Conservation (phyloP, 2,329 filamentous ascomycete species). For the Colletotrichum nymphaeae region DNA sequence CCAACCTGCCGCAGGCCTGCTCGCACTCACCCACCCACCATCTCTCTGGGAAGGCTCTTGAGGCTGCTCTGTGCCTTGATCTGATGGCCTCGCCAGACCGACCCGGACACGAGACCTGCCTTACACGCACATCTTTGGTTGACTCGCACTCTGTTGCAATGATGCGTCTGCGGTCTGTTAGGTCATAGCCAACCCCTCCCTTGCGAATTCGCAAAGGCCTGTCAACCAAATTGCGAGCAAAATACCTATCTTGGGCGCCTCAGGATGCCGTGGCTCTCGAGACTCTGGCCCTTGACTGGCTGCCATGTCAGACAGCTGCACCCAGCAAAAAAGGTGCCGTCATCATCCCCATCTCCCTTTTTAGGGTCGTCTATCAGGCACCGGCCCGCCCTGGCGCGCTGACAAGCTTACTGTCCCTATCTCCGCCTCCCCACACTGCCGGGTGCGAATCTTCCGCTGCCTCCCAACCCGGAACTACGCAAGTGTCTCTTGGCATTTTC, state of each 20-base stretch:
- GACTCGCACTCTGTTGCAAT: not conserved
- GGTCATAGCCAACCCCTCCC: slow-evolving; percentile 1
- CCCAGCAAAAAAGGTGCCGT: not conserved
- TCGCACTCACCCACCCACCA: not conserved
- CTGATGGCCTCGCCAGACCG: not conserved
- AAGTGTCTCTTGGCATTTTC: slow-evolving; percentile 5
- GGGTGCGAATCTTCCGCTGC: slow-evolving; percentile 17
- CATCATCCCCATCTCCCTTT: slow-evolving; percentile 1
- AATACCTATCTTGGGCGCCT: not conserved
- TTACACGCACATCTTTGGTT: not conserved
- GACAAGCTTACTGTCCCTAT: slow-evolving; percentile 12
- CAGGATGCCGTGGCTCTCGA: not conserved
- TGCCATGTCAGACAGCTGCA: slow-evolving; percentile 1
- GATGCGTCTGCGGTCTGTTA: not conserved
- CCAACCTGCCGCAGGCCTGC: not conserved
- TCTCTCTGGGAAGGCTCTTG: not conserved
- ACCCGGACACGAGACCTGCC: not conserved
- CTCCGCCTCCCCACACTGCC: slow-evolving; percentile 14
- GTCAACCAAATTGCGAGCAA: not conserved
- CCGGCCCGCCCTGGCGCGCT: slow-evolving; percentile 12
- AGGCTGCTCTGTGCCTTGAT: not conserved
- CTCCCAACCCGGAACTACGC: not conserved
- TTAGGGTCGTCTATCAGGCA: slow-evolving; percentile 1
- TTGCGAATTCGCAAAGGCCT: not conserved
- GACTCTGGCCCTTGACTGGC: not conserved